These are phyloP conservation scores for Beauveria sp. DNA, from an alignment of 2,329 filamentous ascomycete genomes.

Conservation along the genomic window DNA sequence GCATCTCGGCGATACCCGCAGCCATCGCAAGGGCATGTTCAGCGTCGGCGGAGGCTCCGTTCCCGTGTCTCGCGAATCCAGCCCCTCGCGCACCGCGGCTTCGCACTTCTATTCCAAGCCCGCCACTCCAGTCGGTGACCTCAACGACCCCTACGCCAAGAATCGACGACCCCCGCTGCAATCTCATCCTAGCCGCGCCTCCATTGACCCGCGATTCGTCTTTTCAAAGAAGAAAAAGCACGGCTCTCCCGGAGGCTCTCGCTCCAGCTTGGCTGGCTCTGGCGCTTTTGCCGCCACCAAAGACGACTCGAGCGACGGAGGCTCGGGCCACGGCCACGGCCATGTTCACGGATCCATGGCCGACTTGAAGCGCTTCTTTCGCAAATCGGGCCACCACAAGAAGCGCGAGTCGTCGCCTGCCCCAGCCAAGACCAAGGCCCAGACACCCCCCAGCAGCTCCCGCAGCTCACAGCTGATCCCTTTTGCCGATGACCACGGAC, in stretches of 20 bases:
- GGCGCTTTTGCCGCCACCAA: slow-evolving; percentile 27
- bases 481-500: slow-evolving; percentile 88
- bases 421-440: slow-evolving; percentile 43
- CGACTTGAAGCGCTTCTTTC: slow-evolving; percentile 95
- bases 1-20: slow-evolving; percentile 23
- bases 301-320: slow-evolving; percentile 27
- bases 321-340: slow-evolving; percentile 16
- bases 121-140: slow-evolving; percentile 70
- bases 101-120: slow-evolving; percentile 62
- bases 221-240: slow-evolving; percentile 70
- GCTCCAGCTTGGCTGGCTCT: slow-evolving; percentile 43
- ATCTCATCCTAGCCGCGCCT: slow-evolving; percentile 52
- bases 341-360: slow-evolving; percentile 71
- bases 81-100: slow-evolving; percentile 56
- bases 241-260: slow-evolving; percentile 46
- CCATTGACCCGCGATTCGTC: slow-evolving; percentile 74
- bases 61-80: slow-evolving; percentile 53
- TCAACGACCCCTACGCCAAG: slow-evolving; percentile 81
- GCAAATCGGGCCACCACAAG: slow-evolving; percentile 58
- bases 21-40: slow-evolving; percentile 50
- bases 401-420: slow-evolving; percentile 61
- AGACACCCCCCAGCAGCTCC: slow-evolving; percentile 36
- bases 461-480: slow-evolving; percentile 60
- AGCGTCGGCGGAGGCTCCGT: slow-evolving; percentile 44
- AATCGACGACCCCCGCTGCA: slow-evolving; percentile 66